Percentiles rank a stretch among this genome's conserved stretches.
Conservation (phyloP, 352 stramenopile genomes). For the Phytophthora macrochlamydospora region DNA sequence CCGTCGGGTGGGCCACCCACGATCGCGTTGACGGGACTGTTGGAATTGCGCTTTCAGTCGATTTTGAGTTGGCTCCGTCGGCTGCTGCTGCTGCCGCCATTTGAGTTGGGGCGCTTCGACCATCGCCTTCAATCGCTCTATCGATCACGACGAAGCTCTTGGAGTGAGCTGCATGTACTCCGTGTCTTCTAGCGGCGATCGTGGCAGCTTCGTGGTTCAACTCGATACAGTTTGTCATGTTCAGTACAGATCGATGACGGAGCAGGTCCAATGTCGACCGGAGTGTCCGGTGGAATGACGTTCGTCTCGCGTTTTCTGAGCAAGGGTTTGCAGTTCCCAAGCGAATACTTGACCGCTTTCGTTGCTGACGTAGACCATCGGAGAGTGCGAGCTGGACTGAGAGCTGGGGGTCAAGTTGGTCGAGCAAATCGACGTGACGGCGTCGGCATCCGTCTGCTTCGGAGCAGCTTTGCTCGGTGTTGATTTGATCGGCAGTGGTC, state of each 20-base stretch:
- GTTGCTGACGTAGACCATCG: slow-evolving; percentile 28
- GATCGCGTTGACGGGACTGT: slow-evolving; percentile 32
- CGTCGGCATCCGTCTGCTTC: slow-evolving; percentile 15
- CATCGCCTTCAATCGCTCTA: not conserved
- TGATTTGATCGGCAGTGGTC: slow-evolving; percentile 6
- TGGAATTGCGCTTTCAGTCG: slow-evolving; percentile 6
- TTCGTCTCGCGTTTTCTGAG: slow-evolving; percentile 7
- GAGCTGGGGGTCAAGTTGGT: slow-evolving; percentile 8
- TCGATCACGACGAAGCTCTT: not conserved
- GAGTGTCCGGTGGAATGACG: slow-evolving; percentile 13
- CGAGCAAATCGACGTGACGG: slow-evolving; percentile 31
- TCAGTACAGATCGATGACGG: slow-evolving; percentile 9
- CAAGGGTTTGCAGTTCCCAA: slow-evolving; percentile 24
- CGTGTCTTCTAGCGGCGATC: not conserved
- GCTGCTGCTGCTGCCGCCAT: not conserved
- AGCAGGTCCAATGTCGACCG: slow-evolving; percentile 19
- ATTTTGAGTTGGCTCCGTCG: not conserved
- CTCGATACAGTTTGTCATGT: slow-evolving; percentile 4
- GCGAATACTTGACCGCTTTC: slow-evolving; percentile 31
- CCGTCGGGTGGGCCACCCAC: slow-evolving; percentile 50
- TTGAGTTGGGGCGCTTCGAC: not conserved
- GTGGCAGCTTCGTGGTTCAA: not conserved
- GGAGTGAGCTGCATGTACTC: not conserved
- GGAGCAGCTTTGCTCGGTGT: not conserved
- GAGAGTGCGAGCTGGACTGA: not conserved